Base-by-base conservation (phyloP, 306 rosid species). In the Echinosophora koreensis region DNA sequence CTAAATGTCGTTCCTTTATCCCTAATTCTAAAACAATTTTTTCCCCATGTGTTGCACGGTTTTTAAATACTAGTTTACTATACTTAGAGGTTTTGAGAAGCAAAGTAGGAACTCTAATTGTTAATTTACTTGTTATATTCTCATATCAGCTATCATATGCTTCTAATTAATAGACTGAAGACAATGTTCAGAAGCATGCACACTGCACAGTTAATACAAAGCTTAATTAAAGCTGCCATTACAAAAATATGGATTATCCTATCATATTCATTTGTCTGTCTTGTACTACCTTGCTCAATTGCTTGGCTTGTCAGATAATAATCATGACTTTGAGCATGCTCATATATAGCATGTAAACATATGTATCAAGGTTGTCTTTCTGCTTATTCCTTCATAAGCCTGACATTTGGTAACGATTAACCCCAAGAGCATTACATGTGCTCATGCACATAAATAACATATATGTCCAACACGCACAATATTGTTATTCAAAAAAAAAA, bases 141-240 rank as follows among this genome's bases (percentile, higher is more conserved):
- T 66, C 35, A 78, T 83, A 76, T 76, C 79, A 46, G 30, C 22
- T 22, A 22, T 22, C 22, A 22, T 79, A 65, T 66, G 75, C 50
- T 85, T 81, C 63, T 80, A 83, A 70, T 83, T 22, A 22, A 22
- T 22, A 22, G 22, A 81, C 13, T 78, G 63, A 71, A 70, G 56
- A 82, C 44, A 67, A 14, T 69, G 64, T 55, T 6, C 10, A 34
- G 69, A 70, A 76, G 50, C 70, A 70, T 55, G 73, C 66, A 46
- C 51, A 32, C 55, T 32, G 28, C 51, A 44, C 56, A 76, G 10
- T 56, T 63, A n/a, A 50, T 67, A 38, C 32, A 4, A 32, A 61
- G 27, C 60, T 74, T 39, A 85, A 76, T 74, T 39, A 85, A 78
- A 74, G 57, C 81, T 56, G 80, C 68, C 39, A 68, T 86, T 57